Percentiles rank a stretch among this genome's conserved stretches.
Conservation (phyloP, 176 grass and related monocot species). For the Triticum dicoccoides region DNA sequence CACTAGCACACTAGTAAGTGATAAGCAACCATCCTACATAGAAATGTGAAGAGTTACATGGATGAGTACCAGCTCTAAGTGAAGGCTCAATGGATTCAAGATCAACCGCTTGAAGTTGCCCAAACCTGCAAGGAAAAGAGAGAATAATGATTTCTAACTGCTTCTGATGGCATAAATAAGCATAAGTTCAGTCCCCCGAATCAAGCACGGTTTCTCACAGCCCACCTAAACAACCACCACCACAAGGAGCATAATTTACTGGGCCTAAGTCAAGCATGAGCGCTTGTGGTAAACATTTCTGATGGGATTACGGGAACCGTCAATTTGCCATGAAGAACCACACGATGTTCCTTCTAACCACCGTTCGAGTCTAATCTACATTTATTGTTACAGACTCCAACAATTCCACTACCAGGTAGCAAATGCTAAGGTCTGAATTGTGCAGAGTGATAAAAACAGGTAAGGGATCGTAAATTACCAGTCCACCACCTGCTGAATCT, state of each 20-base stretch:
- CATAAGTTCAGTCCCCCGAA: background rate
- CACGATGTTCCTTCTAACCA: background rate
- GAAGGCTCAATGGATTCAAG: constrained; percentile 80
- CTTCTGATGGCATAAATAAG: background rate
- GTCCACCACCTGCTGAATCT: constrained; percentile 71
- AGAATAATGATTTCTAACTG: background rate
- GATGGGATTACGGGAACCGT: background rate
- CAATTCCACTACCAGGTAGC: background rate
- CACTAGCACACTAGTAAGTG: constrained; percentile 1
- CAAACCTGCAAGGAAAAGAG: constrained; percentile 54
- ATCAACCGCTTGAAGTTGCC: constrained; percentile 71
- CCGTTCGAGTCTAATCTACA: background rate
- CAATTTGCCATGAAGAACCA: background rate
- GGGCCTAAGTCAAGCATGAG: background rate
- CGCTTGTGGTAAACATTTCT: too few species aligned
- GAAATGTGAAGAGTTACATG: constrained; percentile 15
- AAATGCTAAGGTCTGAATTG: background rate
- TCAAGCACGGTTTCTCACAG: background rate
- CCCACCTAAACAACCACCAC: constrained; percentile 8
- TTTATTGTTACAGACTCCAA: background rate
- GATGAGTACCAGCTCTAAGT: constrained; percentile 69
- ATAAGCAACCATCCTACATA: constrained; percentile 4
- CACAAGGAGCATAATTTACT: background rate
- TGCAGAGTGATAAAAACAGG: background rate
- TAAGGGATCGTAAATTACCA: constrained; percentile 36